Conservation (phyloP, 2,329 filamentous ascomycete species). For the Pyricularia sp. region DNA sequence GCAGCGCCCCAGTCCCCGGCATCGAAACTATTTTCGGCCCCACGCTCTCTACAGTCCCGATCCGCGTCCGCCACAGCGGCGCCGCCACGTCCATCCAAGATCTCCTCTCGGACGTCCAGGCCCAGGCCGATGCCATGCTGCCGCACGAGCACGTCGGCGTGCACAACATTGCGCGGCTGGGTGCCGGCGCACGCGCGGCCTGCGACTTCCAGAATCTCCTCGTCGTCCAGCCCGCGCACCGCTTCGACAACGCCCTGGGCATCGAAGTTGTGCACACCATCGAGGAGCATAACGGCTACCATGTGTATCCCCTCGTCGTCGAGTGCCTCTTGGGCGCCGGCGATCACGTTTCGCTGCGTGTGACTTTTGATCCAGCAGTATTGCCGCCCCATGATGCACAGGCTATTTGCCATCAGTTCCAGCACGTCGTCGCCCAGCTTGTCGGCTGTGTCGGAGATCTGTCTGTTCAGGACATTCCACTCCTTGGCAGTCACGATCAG, state of each 20-base stretch:
- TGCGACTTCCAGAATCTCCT: neutral
- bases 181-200: neutral
- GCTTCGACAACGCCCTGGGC: neutral
- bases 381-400: neutral
- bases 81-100: conserved; percentile 6
- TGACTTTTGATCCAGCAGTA: neutral
- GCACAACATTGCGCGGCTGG: neutral
- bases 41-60: conserved; percentile 20
- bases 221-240: neutral
- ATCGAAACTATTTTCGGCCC: conserved; percentile 19
- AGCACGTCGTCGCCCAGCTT: neutral
- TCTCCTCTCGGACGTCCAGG: neutral
- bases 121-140: neutral
- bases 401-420: neutral
- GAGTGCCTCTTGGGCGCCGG: neutral
- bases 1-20: conserved; percentile 7
- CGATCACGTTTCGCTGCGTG: neutral
- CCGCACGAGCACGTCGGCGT: conserved; percentile 1
- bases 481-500: neutral
- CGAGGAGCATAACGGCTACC: neutral
- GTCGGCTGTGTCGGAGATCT: neutral
- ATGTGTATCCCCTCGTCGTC: neutral
- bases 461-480: neutral
- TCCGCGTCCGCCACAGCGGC: conserved; percentile 12
- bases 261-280: neutral